Evolutionary conservation across 495 filamentous ascomycete species (phyloP), one percentile per base, ranked within the genome.

Genomic region (Schizothecium vesticola): DNA sequence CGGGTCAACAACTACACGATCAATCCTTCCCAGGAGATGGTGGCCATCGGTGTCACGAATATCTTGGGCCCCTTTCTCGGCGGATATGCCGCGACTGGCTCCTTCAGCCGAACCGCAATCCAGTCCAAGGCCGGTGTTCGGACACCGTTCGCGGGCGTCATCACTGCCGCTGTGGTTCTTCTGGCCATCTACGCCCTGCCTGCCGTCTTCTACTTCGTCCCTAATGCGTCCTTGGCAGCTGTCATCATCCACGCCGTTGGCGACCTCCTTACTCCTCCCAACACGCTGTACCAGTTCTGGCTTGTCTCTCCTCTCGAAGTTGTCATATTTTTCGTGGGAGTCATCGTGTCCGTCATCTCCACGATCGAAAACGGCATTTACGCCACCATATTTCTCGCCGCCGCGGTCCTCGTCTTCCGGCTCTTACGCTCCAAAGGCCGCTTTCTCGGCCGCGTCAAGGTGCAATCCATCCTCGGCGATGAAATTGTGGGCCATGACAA

Each of bases 191-290:
- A 98, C 74, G 92, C 92, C 21, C 83, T 98, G 21, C 88, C 96
- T 4, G 89, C 91, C 7, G 88, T 99, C 51, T 99, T 99, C 86
- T 98, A 86, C 83, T 99, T 93, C 79, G 97, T 99, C 71, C 93
- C 95, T 3, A 90, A 86, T 68, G 88, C 95, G 3, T 84, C 87
- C 7, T 87, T 99, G n/a, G 85, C 96, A 9, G 95, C 89, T 60
- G 93, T 99, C 75, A 99, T 99, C 71, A 98, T 99, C 75, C 95
- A 99, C 75, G 95, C 96, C 23, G 95, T 99, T 24, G 92, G 92
- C 67, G 95, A 99, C 73, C 78, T 99, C 61, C 94, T 99, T 79
- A 97, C 96, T 0, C 87, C 94, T 2, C 95, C 96, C 8, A 94
- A 97, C 75, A 93, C 91, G 1, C 84, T 98, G 8, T 98, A 97